A percentile compares a stretch with the other conserved stretches of the same genome.
Conservation (phyloP, 23 red algal species). For the Gracilaria domingensis region DNA sequence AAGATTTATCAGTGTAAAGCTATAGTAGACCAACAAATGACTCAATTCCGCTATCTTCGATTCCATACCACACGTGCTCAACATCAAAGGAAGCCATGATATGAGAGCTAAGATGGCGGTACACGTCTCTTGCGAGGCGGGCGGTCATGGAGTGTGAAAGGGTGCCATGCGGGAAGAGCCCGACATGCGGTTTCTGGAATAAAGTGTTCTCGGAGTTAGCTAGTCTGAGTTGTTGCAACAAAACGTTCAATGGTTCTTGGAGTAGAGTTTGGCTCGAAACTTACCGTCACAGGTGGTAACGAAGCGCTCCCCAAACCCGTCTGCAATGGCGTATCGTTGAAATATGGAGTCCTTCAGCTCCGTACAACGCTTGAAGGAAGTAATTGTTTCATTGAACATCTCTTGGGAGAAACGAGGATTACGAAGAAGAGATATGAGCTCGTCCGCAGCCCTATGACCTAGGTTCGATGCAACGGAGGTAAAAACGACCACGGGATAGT, state of each 20-base stretch:
- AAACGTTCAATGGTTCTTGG: not conserved
- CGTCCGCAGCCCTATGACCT: not conserved
- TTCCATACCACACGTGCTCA: not conserved
- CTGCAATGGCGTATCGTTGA: not conserved
- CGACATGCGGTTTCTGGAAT: not conserved
- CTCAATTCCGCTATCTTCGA: not conserved
- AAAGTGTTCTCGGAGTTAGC: not conserved
- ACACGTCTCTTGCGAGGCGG: not conserved
- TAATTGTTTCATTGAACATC: not conserved
- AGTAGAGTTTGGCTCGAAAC: not conserved
- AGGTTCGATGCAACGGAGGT: not conserved
- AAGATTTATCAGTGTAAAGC: conserved; percentile 32
- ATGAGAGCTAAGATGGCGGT: not conserved
- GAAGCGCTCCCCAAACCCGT: not conserved
- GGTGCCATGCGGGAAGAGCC: not conserved
- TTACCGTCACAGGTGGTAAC: not conserved
- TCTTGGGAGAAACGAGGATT: not conserved
- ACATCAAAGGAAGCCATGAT: not conserved
- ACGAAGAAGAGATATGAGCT: not conserved
- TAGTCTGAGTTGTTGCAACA: not conserved
- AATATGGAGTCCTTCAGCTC: conserved; percentile 15
- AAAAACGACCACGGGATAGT: not conserved
- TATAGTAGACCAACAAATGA: conserved; percentile 3
- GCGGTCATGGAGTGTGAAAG: not conserved
- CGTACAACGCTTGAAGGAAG: not conserved